Evolutionary conservation across 2,329 filamentous ascomycete species (phyloP), one percentile per base, ranked within the genome.

Genomic region (Penicillium sp.): DNA sequence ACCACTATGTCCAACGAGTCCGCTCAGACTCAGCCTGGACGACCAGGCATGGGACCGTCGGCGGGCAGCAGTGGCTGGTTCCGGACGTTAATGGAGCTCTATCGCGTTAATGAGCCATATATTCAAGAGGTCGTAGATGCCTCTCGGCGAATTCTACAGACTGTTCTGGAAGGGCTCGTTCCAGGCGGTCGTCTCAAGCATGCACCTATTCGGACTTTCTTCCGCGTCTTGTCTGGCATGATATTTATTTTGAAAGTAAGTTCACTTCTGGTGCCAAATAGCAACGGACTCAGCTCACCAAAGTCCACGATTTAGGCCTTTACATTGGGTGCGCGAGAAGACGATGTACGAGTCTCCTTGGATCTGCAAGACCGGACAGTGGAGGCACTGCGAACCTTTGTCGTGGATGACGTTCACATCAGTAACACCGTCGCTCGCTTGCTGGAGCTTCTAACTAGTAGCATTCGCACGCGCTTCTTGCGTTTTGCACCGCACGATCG

Each of bases 321-420:
- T 56, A 84, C 83, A 1, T 74, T 87, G 2, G 84, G 84, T 33
- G 83, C 83, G 0, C 83, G 81, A 40, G 84, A 85, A 64, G 80
- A 83, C 59, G 82, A 86, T 51, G 80, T 86, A 10, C 78, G 80
- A 26, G 77, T 83, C 40, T 84, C 80, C 2, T 71, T 86, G 6
- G 77, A 78, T 20, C 74, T 86, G 2, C 79, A 86, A 54, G 81
- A 84, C 56, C 76, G 78, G 21, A 84, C 82, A 0, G 79, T 85
- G 7, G 77, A 81, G 55, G 82, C 81, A 7, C 71, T 87, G 32
- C 78, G 80, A 26, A 83, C 78, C 23, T 82, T 79, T 60, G 83
- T 86, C 18, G 84, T 87, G 17, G 84, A 87, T 61, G 84, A 87
- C 60, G 83, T 87, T 13, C 84, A 87, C 64, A 78, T 87, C 2